Percentiles rank a stretch among this genome's conserved stretches.
These are phyloP conservation scores for Craterostigma plantagineum DNA, from an alignment of 257 asterid species.

Conservation along the genomic window DNA sequence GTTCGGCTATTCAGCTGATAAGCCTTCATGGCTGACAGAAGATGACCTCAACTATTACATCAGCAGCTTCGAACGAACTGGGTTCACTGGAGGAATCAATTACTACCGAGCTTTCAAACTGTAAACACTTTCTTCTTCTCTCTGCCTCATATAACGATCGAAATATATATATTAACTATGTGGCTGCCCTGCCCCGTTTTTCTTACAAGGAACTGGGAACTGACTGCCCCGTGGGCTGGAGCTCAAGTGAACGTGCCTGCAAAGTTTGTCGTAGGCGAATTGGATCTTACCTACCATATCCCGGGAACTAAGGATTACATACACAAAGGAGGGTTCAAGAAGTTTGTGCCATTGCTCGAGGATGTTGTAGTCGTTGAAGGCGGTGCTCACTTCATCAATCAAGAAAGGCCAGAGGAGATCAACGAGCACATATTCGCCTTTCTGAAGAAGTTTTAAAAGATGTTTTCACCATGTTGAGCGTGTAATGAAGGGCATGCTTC, in stretches of 20 bases:
- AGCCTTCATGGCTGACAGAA: conserved; percentile 45
- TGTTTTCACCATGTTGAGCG: background rate
- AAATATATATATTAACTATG: background rate
- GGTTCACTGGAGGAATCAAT: conserved; percentile 70
- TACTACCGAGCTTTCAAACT: conserved; percentile 42
- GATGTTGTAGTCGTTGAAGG: conserved; percentile 45
- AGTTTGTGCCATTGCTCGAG: conserved; percentile 35
- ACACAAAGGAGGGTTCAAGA: conserved; percentile 42
- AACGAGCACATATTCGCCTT: conserved; percentile 37
- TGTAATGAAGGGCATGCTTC: no score
- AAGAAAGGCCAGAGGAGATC: conserved; percentile 52
- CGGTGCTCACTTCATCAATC: conserved; percentile 53
- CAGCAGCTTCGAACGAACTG: conserved; percentile 30
- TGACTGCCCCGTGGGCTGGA: conserved; percentile 45
- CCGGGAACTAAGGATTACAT: conserved; percentile 35
- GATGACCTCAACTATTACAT: conserved; percentile 49
- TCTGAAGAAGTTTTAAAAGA: conserved; percentile 31
- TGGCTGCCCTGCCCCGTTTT: conserved; percentile 1
- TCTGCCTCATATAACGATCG: background rate
- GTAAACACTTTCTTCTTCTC: conserved; percentile 13
- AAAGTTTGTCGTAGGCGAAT: conserved; percentile 47
- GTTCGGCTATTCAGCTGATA: conserved; percentile 18
- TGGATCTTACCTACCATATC: conserved; percentile 33
- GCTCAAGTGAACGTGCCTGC: conserved; percentile 41
- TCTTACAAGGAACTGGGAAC: conserved; percentile 48